A percentile compares a stretch with the other conserved stretches of the same genome.
These are phyloP conservation scores for Bipolaris bicolor DNA, from an alignment of 2,329 filamentous ascomycete genomes.

Conservation along the genomic window DNA sequence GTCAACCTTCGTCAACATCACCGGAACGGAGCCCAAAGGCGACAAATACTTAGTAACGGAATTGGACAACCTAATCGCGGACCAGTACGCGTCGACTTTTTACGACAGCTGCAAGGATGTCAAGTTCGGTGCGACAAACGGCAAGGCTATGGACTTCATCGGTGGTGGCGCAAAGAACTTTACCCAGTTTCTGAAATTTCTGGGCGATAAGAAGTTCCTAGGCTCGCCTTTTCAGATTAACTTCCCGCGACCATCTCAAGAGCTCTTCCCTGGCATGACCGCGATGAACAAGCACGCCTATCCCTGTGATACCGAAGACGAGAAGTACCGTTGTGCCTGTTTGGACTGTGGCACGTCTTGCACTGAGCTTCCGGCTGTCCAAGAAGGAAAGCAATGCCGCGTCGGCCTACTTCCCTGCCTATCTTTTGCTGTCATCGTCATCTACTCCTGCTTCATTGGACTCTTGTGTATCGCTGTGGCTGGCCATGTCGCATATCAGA, in stretches of 20 bases:
- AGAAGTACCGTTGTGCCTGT: conserved; percentile 86
- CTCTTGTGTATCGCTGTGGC: conserved; percentile 69
- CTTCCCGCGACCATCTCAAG: conserved; percentile 69
- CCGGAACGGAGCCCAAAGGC: conserved; percentile 68
- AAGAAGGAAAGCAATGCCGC: conserved; percentile 72
- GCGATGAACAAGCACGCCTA: conserved; percentile 75
- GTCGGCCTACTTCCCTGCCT: conserved; percentile 91
- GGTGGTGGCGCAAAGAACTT: conserved; percentile 94
- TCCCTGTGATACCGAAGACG: conserved; percentile 87
- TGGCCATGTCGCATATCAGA: conserved; percentile 77
- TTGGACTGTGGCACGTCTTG: conserved; percentile 90
- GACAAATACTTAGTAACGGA: conserved; percentile 78
- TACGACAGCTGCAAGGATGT: conserved; percentile 99
- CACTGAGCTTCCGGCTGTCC: conserved; percentile 78
- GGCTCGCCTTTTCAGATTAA: conserved; percentile 99
- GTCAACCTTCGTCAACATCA: conserved; percentile 93
- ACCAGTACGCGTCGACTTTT: conserved; percentile 84
- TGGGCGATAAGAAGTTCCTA: conserved; percentile 87
- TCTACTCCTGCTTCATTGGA: conserved; percentile 78
- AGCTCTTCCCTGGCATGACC: conserved; percentile 71
- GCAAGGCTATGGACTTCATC: conserved; percentile 93
- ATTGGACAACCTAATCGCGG: conserved; percentile 85
- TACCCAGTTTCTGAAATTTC: conserved; percentile 82
- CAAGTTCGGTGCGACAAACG: conserved; percentile 94
- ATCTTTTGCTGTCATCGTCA: conserved; percentile 87